These are phyloP conservation scores for Penstemon newberryi DNA, from an alignment of 257 asterid genomes.

Conservation along the genomic window DNA sequence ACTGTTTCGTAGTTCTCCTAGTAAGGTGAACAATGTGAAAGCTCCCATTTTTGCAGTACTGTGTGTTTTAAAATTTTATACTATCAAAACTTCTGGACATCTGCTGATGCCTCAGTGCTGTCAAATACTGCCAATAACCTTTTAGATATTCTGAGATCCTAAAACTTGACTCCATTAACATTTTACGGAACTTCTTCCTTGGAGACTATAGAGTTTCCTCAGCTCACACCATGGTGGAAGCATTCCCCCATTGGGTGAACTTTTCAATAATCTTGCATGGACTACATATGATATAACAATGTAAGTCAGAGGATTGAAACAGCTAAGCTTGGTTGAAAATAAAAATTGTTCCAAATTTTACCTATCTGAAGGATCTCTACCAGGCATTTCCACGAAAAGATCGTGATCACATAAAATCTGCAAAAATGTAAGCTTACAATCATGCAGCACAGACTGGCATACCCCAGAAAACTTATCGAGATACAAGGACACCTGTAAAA, in stretches of 20 bases:
- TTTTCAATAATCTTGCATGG: constrained; percentile 6
- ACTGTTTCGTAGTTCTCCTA: constrained; percentile 3
- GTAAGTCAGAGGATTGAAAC: constrained; percentile 24
- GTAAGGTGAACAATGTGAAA: neutral
- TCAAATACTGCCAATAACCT: neutral
- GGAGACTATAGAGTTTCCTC: constrained; percentile 7
- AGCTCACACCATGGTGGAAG: constrained; percentile 18
- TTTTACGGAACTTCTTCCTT: constrained; percentile 14
- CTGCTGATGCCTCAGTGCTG: too few relatives aligned
- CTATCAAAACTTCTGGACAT: neutral
- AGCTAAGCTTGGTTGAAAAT: constrained; percentile 20
- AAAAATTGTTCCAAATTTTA: constrained; percentile 29
- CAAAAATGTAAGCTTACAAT: constrained; percentile 93
- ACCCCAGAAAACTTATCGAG: constrained; percentile 98
- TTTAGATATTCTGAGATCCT: constrained; percentile 13
- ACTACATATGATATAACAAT: constrained; percentile 13
- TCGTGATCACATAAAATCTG: constrained; percentile 97
- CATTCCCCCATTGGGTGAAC: neutral
- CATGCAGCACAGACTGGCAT: constrained; percentile 91
- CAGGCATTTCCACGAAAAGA: constrained; percentile 99
- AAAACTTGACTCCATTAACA: constrained; percentile 17
- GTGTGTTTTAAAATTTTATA: neutral
- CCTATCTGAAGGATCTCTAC: constrained; percentile 99
- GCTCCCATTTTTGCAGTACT: neutral
- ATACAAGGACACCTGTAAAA: constrained; percentile 86